Conservation (phyloP, 2,329 filamentous ascomycete species). For the Lasiodiplodia gonubiensis region DNA sequence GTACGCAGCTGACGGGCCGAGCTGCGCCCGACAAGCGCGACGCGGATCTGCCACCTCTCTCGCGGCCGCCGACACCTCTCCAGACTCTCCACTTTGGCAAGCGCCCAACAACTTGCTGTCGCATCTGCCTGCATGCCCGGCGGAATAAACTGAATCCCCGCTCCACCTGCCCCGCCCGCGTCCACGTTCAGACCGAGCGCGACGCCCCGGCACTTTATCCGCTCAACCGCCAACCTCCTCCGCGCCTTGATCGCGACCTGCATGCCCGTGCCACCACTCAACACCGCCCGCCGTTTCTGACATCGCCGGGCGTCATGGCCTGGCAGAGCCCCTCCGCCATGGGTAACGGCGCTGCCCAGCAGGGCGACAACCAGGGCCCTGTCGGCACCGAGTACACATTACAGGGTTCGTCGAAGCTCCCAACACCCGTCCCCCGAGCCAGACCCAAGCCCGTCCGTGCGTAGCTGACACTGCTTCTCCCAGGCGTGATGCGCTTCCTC, state of each 20-base stretch:
- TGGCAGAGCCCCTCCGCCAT: conserved; percentile 72
- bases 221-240: conserved; percentile 35
- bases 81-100: conserved; percentile 14
- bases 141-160: not conserved
- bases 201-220: conserved; percentile 17
- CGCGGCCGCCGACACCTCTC: conserved; percentile 15
- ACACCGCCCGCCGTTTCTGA: conserved; percentile 30
- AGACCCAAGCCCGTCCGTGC: conserved; percentile 5
- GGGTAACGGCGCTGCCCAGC: conserved; percentile 60
- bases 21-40: not conserved
- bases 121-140: conserved; percentile 7
- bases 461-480: conserved; percentile 32
- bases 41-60: conserved; percentile 20
- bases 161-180: conserved; percentile 1
- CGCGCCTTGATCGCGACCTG: conserved; percentile 35
- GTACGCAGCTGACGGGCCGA: not conserved
- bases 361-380: conserved; percentile 56
- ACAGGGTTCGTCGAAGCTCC: conserved; percentile 60
- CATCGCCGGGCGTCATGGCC: conserved; percentile 59
- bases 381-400: conserved; percentile 74
- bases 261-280: conserved; percentile 34
- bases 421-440: not conserved
- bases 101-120: not conserved
- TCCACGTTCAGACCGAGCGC: conserved; percentile 1
- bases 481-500: conserved; percentile 98